phyloP scores from a whole-genome alignment of 176 grass and related monocot species.

The Triticum urartu region DNA sequence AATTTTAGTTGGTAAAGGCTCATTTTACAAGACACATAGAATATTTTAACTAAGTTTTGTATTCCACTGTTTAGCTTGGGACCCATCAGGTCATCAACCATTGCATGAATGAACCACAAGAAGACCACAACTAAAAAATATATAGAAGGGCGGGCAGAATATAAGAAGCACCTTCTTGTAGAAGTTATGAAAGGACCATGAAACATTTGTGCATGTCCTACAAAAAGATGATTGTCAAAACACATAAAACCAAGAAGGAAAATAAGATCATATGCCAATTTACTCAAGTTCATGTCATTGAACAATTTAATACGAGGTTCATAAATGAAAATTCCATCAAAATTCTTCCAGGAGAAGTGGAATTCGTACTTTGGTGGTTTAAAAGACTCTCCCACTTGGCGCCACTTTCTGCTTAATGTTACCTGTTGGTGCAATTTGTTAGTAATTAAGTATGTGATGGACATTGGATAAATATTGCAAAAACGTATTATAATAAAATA shows the following conservation, averaged over 20 bases:
- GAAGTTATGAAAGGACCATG: slow-evolving; percentile 90
- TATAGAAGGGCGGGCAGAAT: not conserved
- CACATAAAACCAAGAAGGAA: not conserved
- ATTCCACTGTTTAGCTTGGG: not conserved
- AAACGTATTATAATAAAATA: not conserved
- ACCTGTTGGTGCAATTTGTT: slow-evolving; percentile 57
- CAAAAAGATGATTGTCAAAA: slow-evolving; percentile 22
- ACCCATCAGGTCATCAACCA: not conserved
- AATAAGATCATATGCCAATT: slow-evolving; percentile 1
- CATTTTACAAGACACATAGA: not conserved
- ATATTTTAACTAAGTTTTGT: not conserved
- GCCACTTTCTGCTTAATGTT: slow-evolving; percentile 80
- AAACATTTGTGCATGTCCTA: slow-evolving; percentile 94
- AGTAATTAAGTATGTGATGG: not conserved
- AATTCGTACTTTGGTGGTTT: slow-evolving; percentile 87
- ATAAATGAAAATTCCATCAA: not conserved
- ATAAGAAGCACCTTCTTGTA: slow-evolving; percentile 75
- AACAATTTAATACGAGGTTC: not conserved
- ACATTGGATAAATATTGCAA: not conserved
- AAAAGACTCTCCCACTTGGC: slow-evolving; percentile 90
- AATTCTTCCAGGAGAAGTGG: slow-evolving; percentile 5
- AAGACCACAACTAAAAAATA: not conserved
- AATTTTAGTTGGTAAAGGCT: not conserved
- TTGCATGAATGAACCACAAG: not conserved
- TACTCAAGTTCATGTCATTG: not conserved